These are phyloP conservation scores for Wallacemonas sp. DNA, from an alignment of 208 protist genomes.

Conservation along the genomic window DNA sequence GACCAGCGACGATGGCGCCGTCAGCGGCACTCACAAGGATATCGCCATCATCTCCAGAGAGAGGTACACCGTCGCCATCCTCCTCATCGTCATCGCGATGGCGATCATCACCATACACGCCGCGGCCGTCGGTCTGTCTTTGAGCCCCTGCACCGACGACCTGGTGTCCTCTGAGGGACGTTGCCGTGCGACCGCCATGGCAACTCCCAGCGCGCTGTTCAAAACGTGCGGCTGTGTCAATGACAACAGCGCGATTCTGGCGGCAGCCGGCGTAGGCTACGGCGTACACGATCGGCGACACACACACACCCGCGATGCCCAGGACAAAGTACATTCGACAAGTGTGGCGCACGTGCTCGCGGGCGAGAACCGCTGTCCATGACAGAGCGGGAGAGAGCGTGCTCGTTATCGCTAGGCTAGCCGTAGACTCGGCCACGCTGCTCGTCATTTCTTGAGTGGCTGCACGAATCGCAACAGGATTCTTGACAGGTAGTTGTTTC, in stretches of 20 bases:
- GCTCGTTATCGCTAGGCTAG: neutral
- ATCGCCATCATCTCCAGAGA: slow-evolving; percentile 10
- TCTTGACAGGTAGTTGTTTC: too few relatives aligned
- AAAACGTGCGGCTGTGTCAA: slow-evolving; percentile 1
- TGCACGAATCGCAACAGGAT: too few relatives aligned
- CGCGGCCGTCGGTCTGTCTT: too few relatives aligned
- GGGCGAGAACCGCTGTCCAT: neutral
- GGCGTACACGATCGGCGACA: neutral
- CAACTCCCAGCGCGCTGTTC: neutral
- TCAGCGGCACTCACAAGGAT: neutral
- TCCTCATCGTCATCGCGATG: neutral
- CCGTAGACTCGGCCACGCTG: neutral
- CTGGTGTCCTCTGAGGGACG: too few relatives aligned
- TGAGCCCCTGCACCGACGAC: too few relatives aligned
- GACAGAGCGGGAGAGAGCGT: neutral
- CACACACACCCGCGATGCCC: slow-evolving; percentile 10
- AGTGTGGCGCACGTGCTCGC: slow-evolving; percentile 13
- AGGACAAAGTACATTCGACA: slow-evolving; percentile 7
- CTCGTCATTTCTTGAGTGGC: too few relatives aligned
- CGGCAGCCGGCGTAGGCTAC: slow-evolving; percentile 16
- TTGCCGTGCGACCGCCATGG: neutral
- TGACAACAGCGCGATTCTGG: slow-evolving; percentile 8
- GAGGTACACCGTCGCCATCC: neutral
- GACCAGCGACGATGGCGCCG: slow-evolving; percentile 1
- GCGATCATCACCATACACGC: neutral